Evolutionary conservation across 2,329 filamentous ascomycete species (phyloP).

Genomic region (Pleoardoris graminearum): DNA sequence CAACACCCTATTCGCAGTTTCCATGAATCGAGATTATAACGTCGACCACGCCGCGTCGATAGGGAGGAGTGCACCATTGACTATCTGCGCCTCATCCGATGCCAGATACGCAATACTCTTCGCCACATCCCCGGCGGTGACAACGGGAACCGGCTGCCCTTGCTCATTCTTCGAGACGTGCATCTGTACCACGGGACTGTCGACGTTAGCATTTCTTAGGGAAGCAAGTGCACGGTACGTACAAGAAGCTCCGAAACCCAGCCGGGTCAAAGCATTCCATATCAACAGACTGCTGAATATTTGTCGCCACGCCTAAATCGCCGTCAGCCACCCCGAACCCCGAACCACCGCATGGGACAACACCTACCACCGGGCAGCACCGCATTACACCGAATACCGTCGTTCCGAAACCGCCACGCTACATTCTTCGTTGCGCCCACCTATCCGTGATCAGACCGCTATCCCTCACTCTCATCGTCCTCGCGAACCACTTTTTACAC

Average conservation of each 20-base stretch:
- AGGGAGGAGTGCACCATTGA: conserved; percentile 31
- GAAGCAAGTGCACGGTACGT: not conserved
- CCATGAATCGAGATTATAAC: conserved; percentile 20
- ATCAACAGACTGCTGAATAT: conserved; percentile 28
- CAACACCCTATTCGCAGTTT: no score
- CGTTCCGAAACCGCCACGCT: conserved; percentile 51
- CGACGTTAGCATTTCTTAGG: conserved; percentile 5
- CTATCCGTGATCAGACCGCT: conserved; percentile 17
- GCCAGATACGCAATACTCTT: conserved; percentile 30
- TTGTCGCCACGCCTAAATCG: conserved; percentile 12
- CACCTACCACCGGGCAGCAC: conserved; percentile 47
- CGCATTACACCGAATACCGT: conserved; percentile 53
- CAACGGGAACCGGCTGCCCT: conserved; percentile 23
- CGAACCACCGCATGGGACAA: not conserved
- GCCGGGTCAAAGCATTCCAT: conserved; percentile 28
- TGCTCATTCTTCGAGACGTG: conserved; percentile 29
- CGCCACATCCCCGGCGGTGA: conserved; percentile 28
- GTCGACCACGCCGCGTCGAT: conserved; percentile 36
- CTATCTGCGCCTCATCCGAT: conserved; percentile 31
- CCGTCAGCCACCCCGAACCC: not conserved
- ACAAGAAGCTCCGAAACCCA: conserved; percentile 28
- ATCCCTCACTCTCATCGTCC: no score
- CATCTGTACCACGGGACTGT: conserved; percentile 26
- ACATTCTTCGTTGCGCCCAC: conserved; percentile 54
- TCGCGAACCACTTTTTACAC: not conserved